A percentile compares a stretch with the other conserved stretches of the same genome.
phyloP scores from a whole-genome alignment of 75 land plant genomes.

The Pinus tabuliformis region DNA sequence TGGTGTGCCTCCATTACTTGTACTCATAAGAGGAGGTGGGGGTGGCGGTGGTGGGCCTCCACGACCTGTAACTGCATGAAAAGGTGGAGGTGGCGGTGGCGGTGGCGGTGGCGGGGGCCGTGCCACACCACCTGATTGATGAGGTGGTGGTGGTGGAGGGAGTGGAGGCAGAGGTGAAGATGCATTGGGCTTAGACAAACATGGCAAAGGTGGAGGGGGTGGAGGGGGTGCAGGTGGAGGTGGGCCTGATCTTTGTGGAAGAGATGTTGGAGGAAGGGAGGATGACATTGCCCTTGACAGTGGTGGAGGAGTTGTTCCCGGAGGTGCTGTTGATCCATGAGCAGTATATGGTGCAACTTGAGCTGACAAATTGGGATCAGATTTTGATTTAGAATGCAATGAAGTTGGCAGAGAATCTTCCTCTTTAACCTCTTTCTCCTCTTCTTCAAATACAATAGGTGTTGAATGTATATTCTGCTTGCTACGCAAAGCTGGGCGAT shows the following conservation, averaged over 20 bases:
- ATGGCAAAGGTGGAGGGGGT: conserved; percentile 14
- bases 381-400: conserved; percentile 6
- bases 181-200: conserved; percentile 2
- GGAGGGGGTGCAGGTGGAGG: conserved; percentile 22
- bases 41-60: not conserved
- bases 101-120: conserved; percentile 1
- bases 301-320: not conserved
- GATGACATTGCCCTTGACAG: not conserved
- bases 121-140: conserved; percentile 4
- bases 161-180: conserved; percentile 22
- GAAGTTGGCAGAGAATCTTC: not conserved
- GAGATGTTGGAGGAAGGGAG: conserved; percentile 15
- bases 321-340: not conserved
- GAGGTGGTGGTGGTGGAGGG: conserved; percentile 7
- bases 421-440: conserved; percentile 30
- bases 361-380: conserved; percentile 7
- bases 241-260: conserved; percentile 8
- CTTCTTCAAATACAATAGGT: conserved; percentile 53
- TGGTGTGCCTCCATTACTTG: conserved; percentile 21
- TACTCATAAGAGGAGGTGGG: not conserved
- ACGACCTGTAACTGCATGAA: not conserved
- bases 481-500: conserved; percentile 24
- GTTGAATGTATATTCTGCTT: conserved; percentile 30
- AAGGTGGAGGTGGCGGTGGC: conserved; percentile 20
- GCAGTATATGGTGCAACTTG: not conserved